Base-by-base conservation (phyloP, 1,284 basidiomycete species). In the Cryptococcus wingfieldii region DNA sequence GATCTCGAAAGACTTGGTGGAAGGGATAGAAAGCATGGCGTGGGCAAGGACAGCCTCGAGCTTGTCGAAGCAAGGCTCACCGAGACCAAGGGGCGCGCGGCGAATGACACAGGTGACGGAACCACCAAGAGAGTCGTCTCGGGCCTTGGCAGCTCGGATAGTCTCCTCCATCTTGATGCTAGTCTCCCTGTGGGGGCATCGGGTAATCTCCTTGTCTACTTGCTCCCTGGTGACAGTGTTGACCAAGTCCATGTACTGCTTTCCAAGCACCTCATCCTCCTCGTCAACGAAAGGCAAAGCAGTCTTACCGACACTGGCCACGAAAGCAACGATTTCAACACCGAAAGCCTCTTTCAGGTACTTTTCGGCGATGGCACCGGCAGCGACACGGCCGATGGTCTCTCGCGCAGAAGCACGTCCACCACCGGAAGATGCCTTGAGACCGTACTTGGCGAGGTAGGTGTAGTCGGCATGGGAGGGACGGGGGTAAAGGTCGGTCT, bases 381-480 rank as follows among this genome's bases (percentile, higher is more conserved):
- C 96, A 13, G 96, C 96, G 37, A 99, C 96, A 58, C 95, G 87
- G 23, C 92, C 96, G 65, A 98, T 95, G 18, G 96, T 98, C 79
- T 99, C 96, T 39, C 96, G 85, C 18, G 96, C 96, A 68, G 87
- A 90, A 68, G 89, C 91, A 27, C 96, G 82, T 2, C 96, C 96
- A 43, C 96, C 96, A 43, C 96, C 96, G 58, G 88, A 91, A 80
- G 89, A 93, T 1, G 96, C 95, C 80, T 98, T 98, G 75, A 98
- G 78, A 37, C 91, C 92, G 76, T 98, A 99, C 74, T 99, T 99
- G 69, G 93, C 87, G 53, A 98, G 85, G 78, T 99, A 99, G 34
- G 96, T 98, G 78, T 89, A 98, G 77, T 99, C 96, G 50, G 96
- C 96, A 73, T 99, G 96, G 65, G 89, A 92, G 18, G 96, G 96